Conservation (phyloP, 2,329 filamentous ascomycete species). For the Rutstroemia sp. region DNA sequence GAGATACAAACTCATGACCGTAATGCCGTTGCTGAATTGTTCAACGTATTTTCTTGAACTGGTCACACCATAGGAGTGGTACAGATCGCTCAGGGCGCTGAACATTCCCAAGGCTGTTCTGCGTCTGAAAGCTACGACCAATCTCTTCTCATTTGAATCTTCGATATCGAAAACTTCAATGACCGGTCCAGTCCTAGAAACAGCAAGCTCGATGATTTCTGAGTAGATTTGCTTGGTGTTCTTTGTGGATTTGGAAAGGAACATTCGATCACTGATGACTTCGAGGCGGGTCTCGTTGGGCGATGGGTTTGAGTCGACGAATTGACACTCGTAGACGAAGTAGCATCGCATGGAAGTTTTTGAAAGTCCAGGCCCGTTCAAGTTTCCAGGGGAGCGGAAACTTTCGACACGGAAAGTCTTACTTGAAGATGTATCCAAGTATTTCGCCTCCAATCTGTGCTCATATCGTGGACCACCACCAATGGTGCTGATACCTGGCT, state of each 20-base stretch:
- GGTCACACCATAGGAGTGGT: slow-evolving; percentile 97
- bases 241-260: slow-evolving; percentile 88
- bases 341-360: slow-evolving; percentile 90
- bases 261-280: slow-evolving; percentile 85
- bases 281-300: slow-evolving; percentile 82
- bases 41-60: slow-evolving; percentile 96
- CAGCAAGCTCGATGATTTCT: slow-evolving; percentile 81
- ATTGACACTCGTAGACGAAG: slow-evolving; percentile 96
- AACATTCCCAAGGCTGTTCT: slow-evolving; percentile 89
- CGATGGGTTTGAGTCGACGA: slow-evolving; percentile 66
- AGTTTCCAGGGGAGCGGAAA: slow-evolving; percentile 80
- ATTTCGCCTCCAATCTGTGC: slow-evolving; percentile 88
- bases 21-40: slow-evolving; percentile 98
- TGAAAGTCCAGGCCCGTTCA: slow-evolving; percentile 57
- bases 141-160: slow-evolving; percentile 80
- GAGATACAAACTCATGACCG: slow-evolving; percentile 92
- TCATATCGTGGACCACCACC: slow-evolving; percentile 89
- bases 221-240: slow-evolving; percentile 97
- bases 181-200: slow-evolving; percentile 81
- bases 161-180: slow-evolving; percentile 98
- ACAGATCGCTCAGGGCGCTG: slow-evolving; percentile 89
- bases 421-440: slow-evolving; percentile 70
- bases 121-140: slow-evolving; percentile 91
- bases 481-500: slow-evolving; percentile 70
- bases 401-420: slow-evolving; percentile 89